A percentile compares a stretch with the other conserved stretches of the same genome.
Conservation (phyloP, 2,329 filamentous ascomycete species). For the Lecanosticta acicola region DNA sequence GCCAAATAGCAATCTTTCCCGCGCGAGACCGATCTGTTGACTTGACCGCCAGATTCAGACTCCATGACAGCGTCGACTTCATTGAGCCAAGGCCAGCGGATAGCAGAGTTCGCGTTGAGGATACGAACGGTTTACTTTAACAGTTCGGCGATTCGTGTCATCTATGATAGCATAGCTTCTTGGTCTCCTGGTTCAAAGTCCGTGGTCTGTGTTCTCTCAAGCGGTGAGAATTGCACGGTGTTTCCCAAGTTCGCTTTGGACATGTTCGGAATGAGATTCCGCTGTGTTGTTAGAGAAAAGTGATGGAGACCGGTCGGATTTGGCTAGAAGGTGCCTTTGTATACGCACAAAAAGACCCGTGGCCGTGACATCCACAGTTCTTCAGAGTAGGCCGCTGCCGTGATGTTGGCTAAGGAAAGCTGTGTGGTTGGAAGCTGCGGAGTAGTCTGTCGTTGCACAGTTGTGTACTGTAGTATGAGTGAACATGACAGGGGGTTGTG, state of each 20-base stretch:
- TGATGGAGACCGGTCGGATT: slow-evolving; percentile 8
- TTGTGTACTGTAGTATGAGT: slow-evolving; percentile 6
- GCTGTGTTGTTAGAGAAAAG: slow-evolving; percentile 8
- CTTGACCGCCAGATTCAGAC: slow-evolving; percentile 48
- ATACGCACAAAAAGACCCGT: slow-evolving; percentile 8
- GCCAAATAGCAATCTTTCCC: slow-evolving; percentile 71
- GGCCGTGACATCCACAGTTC: slow-evolving; percentile 8
- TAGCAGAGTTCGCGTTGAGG: slow-evolving; percentile 9
- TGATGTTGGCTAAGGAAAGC: slow-evolving; percentile 9
- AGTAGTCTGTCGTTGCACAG: neutral
- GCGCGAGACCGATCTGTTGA: slow-evolving; percentile 73
- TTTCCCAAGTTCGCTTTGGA: slow-evolving; percentile 12
- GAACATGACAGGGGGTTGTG: slow-evolving; percentile 7
- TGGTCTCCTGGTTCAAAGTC: slow-evolving; percentile 5
- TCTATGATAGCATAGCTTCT: slow-evolving; percentile 5
- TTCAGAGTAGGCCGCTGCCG: slow-evolving; percentile 4
- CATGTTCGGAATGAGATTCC: slow-evolving; percentile 6
- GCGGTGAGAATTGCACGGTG: slow-evolving; percentile 6
- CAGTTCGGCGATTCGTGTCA: neutral
- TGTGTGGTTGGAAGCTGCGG: slow-evolving; percentile 5
- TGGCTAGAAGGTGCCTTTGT: slow-evolving; percentile 7
- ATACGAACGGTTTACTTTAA: slow-evolving; percentile 5
- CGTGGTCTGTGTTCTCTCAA: neutral
- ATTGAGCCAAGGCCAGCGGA: slow-evolving; percentile 15
- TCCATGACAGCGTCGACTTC: slow-evolving; percentile 14